Conservation (phyloP, 2,329 filamentous ascomycete genomes). For the Beauveria caledonica region DNA sequence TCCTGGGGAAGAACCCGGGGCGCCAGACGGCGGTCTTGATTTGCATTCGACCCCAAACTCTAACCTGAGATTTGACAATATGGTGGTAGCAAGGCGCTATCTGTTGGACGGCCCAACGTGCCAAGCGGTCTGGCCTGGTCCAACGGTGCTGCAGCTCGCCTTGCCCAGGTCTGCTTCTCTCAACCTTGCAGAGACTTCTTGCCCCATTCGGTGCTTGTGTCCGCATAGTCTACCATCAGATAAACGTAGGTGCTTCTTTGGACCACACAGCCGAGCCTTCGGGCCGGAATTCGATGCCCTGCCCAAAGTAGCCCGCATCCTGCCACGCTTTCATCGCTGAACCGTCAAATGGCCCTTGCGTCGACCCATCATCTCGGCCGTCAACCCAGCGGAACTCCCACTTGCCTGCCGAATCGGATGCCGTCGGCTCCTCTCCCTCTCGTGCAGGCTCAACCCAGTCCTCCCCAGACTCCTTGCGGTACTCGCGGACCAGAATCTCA, state of each 20-base stretch:
- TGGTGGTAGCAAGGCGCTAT: not conserved
- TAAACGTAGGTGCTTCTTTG: slow-evolving; percentile 37
- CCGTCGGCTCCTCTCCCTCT: slow-evolving; percentile 61
- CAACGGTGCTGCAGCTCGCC: not conserved
- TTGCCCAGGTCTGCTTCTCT: not conserved
- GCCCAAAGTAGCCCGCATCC: slow-evolving; percentile 84
- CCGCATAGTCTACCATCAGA: slow-evolving; percentile 25
- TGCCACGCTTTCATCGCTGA: slow-evolving; percentile 86
- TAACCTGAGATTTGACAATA: not conserved
- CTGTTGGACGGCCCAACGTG: not conserved
- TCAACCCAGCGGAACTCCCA: slow-evolving; percentile 96
- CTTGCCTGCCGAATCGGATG: slow-evolving; percentile 23
- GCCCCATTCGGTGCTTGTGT: not conserved
- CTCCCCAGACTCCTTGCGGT: slow-evolving; percentile 76
- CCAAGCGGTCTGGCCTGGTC: not conserved
- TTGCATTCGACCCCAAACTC: not conserved
- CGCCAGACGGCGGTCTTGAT: not conserved
- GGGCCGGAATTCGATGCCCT: slow-evolving; percentile 72
- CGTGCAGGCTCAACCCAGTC: slow-evolving; percentile 60
- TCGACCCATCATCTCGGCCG: slow-evolving; percentile 67
- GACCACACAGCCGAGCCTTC: slow-evolving; percentile 49
- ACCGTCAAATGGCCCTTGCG: slow-evolving; percentile 82
- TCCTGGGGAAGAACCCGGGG: slow-evolving; percentile 1
- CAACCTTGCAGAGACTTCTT: not conserved
- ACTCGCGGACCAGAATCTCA: slow-evolving; percentile 76